phyloP scores from a whole-genome alignment of 176 grass and related monocot genomes.

The Pontederia crassipes region DNA sequence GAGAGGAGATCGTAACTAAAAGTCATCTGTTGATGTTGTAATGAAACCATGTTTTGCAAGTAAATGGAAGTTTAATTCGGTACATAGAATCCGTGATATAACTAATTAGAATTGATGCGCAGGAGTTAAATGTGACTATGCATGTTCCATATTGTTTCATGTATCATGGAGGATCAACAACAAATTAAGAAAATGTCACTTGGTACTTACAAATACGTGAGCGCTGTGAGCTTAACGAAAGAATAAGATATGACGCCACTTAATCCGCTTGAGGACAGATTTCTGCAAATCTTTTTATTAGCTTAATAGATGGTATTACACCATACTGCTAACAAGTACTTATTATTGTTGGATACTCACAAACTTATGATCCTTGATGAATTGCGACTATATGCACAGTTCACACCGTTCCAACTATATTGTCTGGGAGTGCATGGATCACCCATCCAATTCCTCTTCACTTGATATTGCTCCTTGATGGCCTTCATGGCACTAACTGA shows the following conservation, averaged over 20 bases:
- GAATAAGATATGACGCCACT: constrained; percentile 20
- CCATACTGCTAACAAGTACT: background rate
- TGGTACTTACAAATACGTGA: constrained; percentile 36
- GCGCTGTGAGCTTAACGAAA: constrained; percentile 33
- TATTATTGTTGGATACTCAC: constrained; percentile 34
- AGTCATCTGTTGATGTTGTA: too few species aligned
- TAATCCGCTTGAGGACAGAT: constrained; percentile 38
- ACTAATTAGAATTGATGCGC: too few species aligned
- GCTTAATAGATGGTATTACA: background rate
- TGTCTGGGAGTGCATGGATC: constrained; percentile 47
- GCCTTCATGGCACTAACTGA: constrained; percentile 24
- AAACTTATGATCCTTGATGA: constrained; percentile 31
- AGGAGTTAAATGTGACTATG: background rate
- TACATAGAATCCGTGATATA: too few species aligned
- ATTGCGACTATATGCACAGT: constrained; percentile 26
- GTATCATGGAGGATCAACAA: background rate
- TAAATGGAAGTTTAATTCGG: too few species aligned
- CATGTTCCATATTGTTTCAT: background rate
- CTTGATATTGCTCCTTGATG: constrained; percentile 26
- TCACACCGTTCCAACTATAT: constrained; percentile 48
- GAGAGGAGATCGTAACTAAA: too few species aligned
- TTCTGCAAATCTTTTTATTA: constrained; percentile 19
- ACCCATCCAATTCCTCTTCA: constrained; percentile 66
- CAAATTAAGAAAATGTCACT: background rate
- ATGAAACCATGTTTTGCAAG: too few species aligned